Conservation (phyloP, 192 early-diverging fungal species). For the Coemansia sp. region DNA sequence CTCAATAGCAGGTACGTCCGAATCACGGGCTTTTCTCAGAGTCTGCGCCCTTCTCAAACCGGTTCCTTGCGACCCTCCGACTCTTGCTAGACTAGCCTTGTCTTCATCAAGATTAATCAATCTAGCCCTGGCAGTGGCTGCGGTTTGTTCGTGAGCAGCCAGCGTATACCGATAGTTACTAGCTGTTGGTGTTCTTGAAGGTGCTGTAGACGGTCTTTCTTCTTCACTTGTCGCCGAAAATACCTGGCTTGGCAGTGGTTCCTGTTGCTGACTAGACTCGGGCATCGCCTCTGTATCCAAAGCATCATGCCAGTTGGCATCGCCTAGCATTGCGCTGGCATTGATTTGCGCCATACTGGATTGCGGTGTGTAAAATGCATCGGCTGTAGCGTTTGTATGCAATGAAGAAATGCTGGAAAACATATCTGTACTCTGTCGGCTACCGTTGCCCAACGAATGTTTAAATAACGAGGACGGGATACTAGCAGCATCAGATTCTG, state of each 20-base stretch:
- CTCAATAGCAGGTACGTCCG: constrained; percentile 41
- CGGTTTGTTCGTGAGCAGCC: constrained; percentile 10
- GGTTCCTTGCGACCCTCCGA: background rate
- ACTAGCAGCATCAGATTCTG: constrained; percentile 10
- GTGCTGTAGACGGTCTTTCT: constrained; percentile 36
- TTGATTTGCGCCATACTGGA: constrained; percentile 39
- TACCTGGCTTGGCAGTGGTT: background rate
- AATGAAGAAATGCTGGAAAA: constrained; percentile 33
- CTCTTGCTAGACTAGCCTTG: background rate
- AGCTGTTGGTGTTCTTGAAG: constrained; percentile 6
- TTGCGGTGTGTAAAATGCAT: constrained; percentile 48
- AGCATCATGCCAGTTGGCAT: constrained; percentile 6
- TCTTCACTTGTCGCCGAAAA: constrained; percentile 6
- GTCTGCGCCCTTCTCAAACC: constrained; percentile 34
- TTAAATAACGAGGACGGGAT: constrained; percentile 34
- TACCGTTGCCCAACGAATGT: constrained; percentile 22
- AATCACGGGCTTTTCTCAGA: constrained; percentile 37
- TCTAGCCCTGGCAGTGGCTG: background rate
- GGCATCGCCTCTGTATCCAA: background rate
- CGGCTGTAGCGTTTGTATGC: constrained; percentile 16
- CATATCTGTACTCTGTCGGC: constrained; percentile 24
- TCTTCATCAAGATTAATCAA: background rate
- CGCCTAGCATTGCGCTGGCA: background rate
- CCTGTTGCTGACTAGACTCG: background rate
- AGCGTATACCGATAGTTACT: constrained; percentile 34